phyloP scores from a whole-genome alignment of 106 monocot genomes.

The Allium cepa region DNA sequence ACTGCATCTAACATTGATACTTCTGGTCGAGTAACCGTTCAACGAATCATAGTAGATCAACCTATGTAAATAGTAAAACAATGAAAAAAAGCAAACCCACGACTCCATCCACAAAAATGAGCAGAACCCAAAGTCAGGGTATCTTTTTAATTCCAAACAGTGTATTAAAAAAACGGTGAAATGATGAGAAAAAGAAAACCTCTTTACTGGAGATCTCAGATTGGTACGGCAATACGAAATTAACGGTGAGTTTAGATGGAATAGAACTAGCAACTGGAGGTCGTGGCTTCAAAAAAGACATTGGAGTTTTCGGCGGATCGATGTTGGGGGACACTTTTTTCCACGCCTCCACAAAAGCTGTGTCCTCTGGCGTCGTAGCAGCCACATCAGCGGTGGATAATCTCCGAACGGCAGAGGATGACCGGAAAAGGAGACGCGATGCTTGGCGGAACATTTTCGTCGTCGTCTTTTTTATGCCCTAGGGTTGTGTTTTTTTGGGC shows the following conservation, averaged over 20 bases:
- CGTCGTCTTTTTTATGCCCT: too few relatives aligned
- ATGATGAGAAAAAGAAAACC: constrained; percentile 21
- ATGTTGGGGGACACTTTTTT: constrained; percentile 82
- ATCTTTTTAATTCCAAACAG: background rate
- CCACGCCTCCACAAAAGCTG: constrained; percentile 75
- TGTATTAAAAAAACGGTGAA: background rate
- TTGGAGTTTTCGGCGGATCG: constrained; percentile 82
- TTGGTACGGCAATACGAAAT: constrained; percentile 92
- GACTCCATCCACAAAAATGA: too few relatives aligned
- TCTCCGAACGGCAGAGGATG: background rate
- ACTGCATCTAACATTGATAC: too few relatives aligned
- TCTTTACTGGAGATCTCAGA: constrained; percentile 87
- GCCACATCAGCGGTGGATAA: constrained; percentile 13
- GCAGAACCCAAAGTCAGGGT: background rate
- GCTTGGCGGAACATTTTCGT: constrained; percentile 21
- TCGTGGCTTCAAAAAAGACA: constrained; percentile 81
- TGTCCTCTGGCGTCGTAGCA: constrained; percentile 33
- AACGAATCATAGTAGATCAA: too few relatives aligned
- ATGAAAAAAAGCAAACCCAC: too few relatives aligned
- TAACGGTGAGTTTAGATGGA: constrained; percentile 88
- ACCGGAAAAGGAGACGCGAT: constrained; percentile 16
- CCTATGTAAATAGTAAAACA: too few relatives aligned
- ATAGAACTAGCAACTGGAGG: constrained; percentile 65
- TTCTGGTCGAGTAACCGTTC: too few relatives aligned
- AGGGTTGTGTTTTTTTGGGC: background rate